These are phyloP conservation scores for Trametes maxima DNA, from an alignment of 768 basidiomycete genomes.

Conservation along the genomic window DNA sequence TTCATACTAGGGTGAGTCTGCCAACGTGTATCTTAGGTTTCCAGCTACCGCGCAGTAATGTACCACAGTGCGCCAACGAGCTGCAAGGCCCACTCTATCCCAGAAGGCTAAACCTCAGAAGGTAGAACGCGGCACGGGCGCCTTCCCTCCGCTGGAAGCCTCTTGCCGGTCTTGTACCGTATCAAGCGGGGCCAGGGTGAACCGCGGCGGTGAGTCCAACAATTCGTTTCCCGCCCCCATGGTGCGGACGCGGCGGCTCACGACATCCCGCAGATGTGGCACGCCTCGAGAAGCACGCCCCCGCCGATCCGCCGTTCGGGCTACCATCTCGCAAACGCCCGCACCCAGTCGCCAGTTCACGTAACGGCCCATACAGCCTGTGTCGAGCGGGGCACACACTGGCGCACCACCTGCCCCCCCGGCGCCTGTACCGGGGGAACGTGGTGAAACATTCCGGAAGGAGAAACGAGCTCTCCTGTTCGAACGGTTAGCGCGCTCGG, in stretches of 20 bases:
- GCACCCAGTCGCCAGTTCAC: neutral
- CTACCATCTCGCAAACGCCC: neutral
- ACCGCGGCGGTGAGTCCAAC: too few species aligned
- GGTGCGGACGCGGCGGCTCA: too few species aligned
- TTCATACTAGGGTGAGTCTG: too few species aligned
- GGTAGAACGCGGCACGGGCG: too few species aligned
- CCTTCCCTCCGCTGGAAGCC: too few species aligned
- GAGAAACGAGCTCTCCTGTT: neutral
- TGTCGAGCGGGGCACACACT: neutral
- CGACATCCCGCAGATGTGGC: neutral
- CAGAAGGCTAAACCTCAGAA: too few species aligned
- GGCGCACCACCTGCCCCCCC: neutral
- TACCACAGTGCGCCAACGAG: too few species aligned
- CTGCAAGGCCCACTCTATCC: too few species aligned
- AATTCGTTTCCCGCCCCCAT: too few species aligned
- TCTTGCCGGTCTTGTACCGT: neutral
- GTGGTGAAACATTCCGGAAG: neutral
- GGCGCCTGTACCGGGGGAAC: neutral
- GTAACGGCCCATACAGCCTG: neutral
- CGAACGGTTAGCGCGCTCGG: neutral
- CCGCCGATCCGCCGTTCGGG: slow-evolving; percentile 8
- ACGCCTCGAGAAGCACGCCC: neutral
- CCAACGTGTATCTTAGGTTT: too few species aligned
- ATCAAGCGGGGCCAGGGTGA: neutral
- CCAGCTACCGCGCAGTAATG: too few species aligned